Base-by-base conservation (phyloP, 192 early-diverging fungal species). In the Podila horticola region DNA sequence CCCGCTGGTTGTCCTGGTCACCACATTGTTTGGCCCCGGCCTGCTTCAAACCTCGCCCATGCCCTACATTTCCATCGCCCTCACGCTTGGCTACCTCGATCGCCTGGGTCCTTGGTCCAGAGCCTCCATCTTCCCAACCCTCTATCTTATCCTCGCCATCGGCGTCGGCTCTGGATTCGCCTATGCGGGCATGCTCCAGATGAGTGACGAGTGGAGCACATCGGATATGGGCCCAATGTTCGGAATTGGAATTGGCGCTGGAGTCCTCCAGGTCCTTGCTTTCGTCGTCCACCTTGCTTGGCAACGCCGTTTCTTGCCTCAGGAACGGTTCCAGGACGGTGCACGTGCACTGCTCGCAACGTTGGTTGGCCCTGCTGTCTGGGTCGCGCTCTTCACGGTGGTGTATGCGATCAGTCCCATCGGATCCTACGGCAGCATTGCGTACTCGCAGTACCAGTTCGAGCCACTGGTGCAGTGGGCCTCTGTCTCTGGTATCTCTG, bases 381-480 rank as follows among this genome's bases (percentile, higher is more conserved):
- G 75, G 75, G 75, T 77, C 10, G 64, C 69, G 0, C 13, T 77
- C 2, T 77, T 71, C 34, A 77, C 68, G 24, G 61, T 71, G 19
- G 34, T 77, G 17, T 77, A 77, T 59, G 64, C 75, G 17, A 58
- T 77, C 41, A 77, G 75, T 36, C 75, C 75, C 6, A 71, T 71
- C 61, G 75, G 75, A 2, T 71, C 75, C 15, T 77, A 77, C 51
- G 75, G 75, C 1, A 71, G 68, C 7, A 67, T 77, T 62, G 75
- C 75, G 28, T 77, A 77, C 24, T 66, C 75, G 4, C 75, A 77
- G 38, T 77, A 71, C 28, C 75, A 77, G 36, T 22, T 77, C 5
- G 75, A 71, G 13, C 75, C 75, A 13, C 20, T 77, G 26, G 75
- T 77, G 5, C 75, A 77, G 22, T 77, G 75, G 75, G 51, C 75